Percentiles rank a stretch among this genome's conserved stretches.
Conservation (phyloP, 352 stramenopile species). For the Phytophthora colocasiae region DNA sequence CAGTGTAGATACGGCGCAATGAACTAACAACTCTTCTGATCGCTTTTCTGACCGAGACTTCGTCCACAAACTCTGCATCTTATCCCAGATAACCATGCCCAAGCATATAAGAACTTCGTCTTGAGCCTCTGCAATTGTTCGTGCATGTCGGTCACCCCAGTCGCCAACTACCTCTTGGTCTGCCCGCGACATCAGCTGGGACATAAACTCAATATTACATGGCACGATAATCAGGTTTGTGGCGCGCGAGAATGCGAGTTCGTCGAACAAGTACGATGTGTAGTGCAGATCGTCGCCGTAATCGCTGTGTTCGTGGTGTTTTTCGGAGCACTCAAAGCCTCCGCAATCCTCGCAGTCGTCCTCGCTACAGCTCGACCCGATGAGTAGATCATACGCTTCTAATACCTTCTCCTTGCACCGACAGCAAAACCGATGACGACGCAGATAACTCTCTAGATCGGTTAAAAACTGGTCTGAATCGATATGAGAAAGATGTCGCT, state of each 20-base stretch:
- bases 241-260: conserved; percentile 82
- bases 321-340: conserved; percentile 78
- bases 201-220: conserved; percentile 88
- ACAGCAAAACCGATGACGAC: conserved; percentile 88
- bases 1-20: conserved; percentile 79
- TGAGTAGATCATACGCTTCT: conserved; percentile 88
- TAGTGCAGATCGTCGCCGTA: conserved; percentile 88
- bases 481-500: conserved; percentile 84
- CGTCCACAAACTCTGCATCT: conserved; percentile 86
- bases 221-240: conserved; percentile 87
- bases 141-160: conserved; percentile 84
- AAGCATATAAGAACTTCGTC: conserved; percentile 89
- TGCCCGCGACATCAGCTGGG: conserved; percentile 83
- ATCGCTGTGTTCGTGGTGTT: conserved; percentile 74
- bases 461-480: conserved; percentile 90
- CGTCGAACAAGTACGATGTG: conserved; percentile 88
- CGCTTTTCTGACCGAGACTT: conserved; percentile 80
- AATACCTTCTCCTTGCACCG: conserved; percentile 90
- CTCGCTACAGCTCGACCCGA: conserved; percentile 85
- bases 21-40: conserved; percentile 79
- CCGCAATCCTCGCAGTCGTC: conserved; percentile 89
- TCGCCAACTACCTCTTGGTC: conserved; percentile 86
- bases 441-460: conserved; percentile 85
- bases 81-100: conserved; percentile 90
- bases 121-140: conserved; percentile 86